Percentiles rank a stretch among this genome's conserved stretches.
phyloP scores from a whole-genome alignment of 2,329 filamentous ascomycete species.

The Botrytis hyacinthi region DNA sequence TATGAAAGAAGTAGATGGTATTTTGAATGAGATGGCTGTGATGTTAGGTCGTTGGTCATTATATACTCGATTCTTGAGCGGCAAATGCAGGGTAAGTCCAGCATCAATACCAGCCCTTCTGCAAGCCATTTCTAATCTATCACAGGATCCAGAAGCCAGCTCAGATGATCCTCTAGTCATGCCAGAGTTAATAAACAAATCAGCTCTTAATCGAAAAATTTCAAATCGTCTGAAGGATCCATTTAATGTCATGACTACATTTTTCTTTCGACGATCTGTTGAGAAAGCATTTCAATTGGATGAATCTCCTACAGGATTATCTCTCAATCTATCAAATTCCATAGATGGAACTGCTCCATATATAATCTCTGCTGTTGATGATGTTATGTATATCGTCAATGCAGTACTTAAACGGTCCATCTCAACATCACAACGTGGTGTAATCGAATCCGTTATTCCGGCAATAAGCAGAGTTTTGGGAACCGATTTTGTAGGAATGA shows the following conservation, averaged over 20 bases:
- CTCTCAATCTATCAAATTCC: constrained; percentile 68
- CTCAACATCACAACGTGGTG: constrained; percentile 77
- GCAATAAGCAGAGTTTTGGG: constrained; percentile 77
- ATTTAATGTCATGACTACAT: constrained; percentile 90
- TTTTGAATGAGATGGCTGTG: constrained; percentile 82
- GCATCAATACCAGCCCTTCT: constrained; percentile 25
- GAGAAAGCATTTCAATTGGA: constrained; percentile 98
- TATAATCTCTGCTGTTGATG: constrained; percentile 93
- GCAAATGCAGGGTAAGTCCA: constrained; percentile 72
- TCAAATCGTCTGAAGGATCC: constrained; percentile 70
- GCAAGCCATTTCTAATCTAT: constrained; percentile 37
- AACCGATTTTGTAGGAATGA: constrained; percentile 92
- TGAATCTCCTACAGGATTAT: constrained; percentile 77
- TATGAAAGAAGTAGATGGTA: constrained; percentile 90
- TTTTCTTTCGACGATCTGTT: constrained; percentile 94
- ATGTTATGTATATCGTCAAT: constrained; percentile 99
- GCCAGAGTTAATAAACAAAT: constrained; percentile 74
- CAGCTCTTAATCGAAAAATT: constrained; percentile 78
- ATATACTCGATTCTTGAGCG: constrained; percentile 83
- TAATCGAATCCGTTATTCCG: constrained; percentile 75
- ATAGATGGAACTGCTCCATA: constrained; percentile 79
- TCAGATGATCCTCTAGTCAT: constrained; percentile 59
- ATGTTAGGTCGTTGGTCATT: constrained; percentile 95
- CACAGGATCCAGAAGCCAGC: constrained; percentile 51
- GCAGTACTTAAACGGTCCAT: constrained; percentile 84